Base-by-base conservation (phyloP, 352 stramenopile species). In the Globisporangium barbulae region DNA sequence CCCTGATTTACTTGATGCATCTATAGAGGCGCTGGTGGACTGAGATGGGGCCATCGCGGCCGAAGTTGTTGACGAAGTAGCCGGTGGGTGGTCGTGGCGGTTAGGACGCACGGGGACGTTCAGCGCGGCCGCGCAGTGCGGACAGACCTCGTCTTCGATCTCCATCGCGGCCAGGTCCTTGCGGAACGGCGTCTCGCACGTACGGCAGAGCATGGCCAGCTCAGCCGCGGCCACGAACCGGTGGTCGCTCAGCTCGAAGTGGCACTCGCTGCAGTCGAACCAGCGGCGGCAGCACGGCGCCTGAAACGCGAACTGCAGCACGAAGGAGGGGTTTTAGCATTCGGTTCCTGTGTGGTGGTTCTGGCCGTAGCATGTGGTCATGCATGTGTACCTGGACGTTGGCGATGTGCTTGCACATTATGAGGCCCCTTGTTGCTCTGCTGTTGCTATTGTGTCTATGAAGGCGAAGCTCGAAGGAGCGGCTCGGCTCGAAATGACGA, bases 261-360 rank as follows among this genome's bases (percentile, higher is more conserved):
- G 82, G 53, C 85, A 90, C 63, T 89, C 79, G 59, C 70, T 86
- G 71, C 82, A 93, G 65, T 91, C 82, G 61, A 91, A 93, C 84
- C 81, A 93, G 48, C 79, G 82, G 17, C 71, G 75, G 69, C 82
- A 93, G 69, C 84, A 91, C 50, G 82, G 77, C 31, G 82, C 76
- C 44, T 68, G 81, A 69, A 91, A 91, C 8, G 80, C 72, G 41
- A 82, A 81, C 81, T 92, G 45, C 39, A 41, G 1, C 2, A 28
- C 25, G 25, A 28, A 42, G 21, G n/a, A 64, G 13, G 7, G 22
- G 22, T 9, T 10, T 37, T 37, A 37, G 31, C 31, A 37, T 7
- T 6, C 5, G 31, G 31, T 1, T 37, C 28, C 25, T 41, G 49
- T 39, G 13, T 21, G 28, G 42, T 15, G 33, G 33, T 12, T 39